Evolutionary conservation across 2,329 filamentous ascomycete genomes (phyloP), one percentile per base, ranked within the genome.

Genomic region (Trichophyton rubrum): DNA sequence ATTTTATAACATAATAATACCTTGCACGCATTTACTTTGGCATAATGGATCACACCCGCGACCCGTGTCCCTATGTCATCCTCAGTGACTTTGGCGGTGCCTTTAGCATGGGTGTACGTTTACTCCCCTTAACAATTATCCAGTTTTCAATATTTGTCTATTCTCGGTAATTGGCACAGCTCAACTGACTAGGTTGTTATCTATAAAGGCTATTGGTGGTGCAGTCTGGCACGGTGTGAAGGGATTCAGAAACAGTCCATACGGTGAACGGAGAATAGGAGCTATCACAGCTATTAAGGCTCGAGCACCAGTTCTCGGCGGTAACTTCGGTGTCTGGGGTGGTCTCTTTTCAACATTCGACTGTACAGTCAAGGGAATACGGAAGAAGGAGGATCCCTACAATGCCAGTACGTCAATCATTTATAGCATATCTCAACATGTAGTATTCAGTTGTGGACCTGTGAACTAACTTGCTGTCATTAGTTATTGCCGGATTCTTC

Each of bases 301-400:
- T 72, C 88, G 93, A 72, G 93, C 93, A 47, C 93, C 93, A 1
- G 92, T 97, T 38, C 83, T 97, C 56, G 93, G 93, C 71, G 93
- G 93, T 70, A 99, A 99, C 80, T 99, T 97, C 69, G 92, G 92
- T 69, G 90, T 95, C 61, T 97, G 93, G 92, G 92, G 93, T 72
- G 93, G 93, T 66, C 79, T 97, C 61, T 97, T 97, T 81, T 90
- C 86, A 68, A 95, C 90, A 64, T 97, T 92, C 71, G 93, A 99
- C 78, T 99, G 93, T 79, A 88, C 91, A 22, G 88, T 96, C 64
- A 99, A 97, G 81, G 92, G 92, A 61, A 79, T 92, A 61, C 81
- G 90, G 66, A 89, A 93, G 81, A 97, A 96, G 85, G 93, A 99
- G 75, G 93, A 97, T 73, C 90, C 93, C 13, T 97, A 90, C 79